phyloP scores from a whole-genome alignment of 371 early-diverging fungal species.

The Batrachochytrium dendrobatidis region DNA sequence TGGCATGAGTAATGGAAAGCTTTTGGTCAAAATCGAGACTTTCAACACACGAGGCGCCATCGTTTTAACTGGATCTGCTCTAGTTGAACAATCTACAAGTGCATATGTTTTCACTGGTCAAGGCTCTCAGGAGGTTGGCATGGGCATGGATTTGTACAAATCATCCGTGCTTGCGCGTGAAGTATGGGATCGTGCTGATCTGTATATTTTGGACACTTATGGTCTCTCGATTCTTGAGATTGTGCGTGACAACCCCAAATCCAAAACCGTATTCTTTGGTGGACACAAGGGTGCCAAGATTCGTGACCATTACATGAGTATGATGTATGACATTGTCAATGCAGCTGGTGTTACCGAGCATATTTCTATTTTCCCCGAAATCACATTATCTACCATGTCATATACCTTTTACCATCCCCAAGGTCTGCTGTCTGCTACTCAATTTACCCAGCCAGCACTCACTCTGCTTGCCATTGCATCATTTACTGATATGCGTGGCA shows the following conservation, averaged over 20 bases:
- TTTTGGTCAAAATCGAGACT: slow-evolving; percentile 89
- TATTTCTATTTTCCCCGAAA: slow-evolving; percentile 85
- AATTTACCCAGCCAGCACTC: slow-evolving; percentile 92
- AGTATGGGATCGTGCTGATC: slow-evolving; percentile 92
- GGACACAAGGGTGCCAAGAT: slow-evolving; percentile 85
- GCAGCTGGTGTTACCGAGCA: slow-evolving; percentile 46
- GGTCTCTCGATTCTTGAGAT: slow-evolving; percentile 90
- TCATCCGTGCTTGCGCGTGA: slow-evolving; percentile 74
- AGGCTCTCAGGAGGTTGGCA: slow-evolving; percentile 89
- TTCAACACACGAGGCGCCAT: slow-evolving; percentile 78
- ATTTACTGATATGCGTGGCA: slow-evolving; percentile 84
- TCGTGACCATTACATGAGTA: slow-evolving; percentile 79
- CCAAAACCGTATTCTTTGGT: slow-evolving; percentile 90
- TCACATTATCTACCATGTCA: slow-evolving; percentile 68
- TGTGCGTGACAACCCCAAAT: slow-evolving; percentile 84
- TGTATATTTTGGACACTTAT: slow-evolving; percentile 77
- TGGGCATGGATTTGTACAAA: slow-evolving; percentile 94
- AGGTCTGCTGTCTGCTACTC: slow-evolving; percentile 90
- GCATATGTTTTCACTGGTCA: slow-evolving; percentile 95
- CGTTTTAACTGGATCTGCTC: slow-evolving; percentile 86
- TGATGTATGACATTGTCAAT: slow-evolving; percentile 83
- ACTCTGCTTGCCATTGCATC: slow-evolving; percentile 89
- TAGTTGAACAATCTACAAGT: slow-evolving; percentile 87
- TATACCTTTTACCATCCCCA: slow-evolving; percentile 87
- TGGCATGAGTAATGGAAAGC: slow-evolving; percentile 94